Percentiles rank a stretch among this genome's conserved stretches.
Conservation (phyloP, 441 rosid genomes). For the Capsella rubella region DNA sequence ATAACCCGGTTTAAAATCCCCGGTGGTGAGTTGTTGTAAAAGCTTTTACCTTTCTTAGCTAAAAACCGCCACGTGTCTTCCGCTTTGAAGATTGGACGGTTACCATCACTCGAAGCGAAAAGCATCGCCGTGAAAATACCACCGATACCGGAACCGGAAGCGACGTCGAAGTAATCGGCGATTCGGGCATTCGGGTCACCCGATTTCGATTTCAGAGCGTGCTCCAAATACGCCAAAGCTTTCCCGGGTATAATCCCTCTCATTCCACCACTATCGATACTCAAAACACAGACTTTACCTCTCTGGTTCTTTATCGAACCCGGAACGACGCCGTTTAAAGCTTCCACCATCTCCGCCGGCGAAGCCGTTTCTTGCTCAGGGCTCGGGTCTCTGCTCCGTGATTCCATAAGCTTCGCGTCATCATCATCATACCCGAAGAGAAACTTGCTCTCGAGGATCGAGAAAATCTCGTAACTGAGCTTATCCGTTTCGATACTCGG, state of each 20-base stretch:
- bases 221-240: conserved; percentile 78
- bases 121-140: conserved; percentile 95
- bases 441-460: conserved; percentile 89
- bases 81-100: conserved; percentile 73
- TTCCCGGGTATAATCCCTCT: conserved; percentile 85
- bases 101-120: conserved; percentile 68
- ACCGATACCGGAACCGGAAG: conserved; percentile 87
- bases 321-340: conserved; percentile 28
- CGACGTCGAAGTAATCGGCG: conserved; percentile 93
- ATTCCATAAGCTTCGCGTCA: conserved; percentile 72
- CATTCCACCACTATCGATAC: conserved; percentile 91
- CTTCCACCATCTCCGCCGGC: conserved; percentile 37
- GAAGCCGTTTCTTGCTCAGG: conserved; percentile 35
- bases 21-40: conserved; percentile 50
- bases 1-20: conserved; percentile 59
- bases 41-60: conserved; percentile 64
- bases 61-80: conserved; percentile 87
- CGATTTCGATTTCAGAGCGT: conserved; percentile 73
- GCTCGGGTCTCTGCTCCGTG: conserved; percentile 66
- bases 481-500: conserved; percentile 96
- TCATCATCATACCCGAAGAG: conserved; percentile 91
- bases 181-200: conserved; percentile 87
- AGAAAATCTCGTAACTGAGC: conserved; percentile 94
- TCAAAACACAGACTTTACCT: conserved; percentile 82
- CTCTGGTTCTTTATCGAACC: conserved; percentile 75